Evolutionary conservation across 2,329 filamentous ascomycete species (phyloP), one percentile per base, ranked within the genome.

Genomic region (Fonsecaea pedrosoi): DNA sequence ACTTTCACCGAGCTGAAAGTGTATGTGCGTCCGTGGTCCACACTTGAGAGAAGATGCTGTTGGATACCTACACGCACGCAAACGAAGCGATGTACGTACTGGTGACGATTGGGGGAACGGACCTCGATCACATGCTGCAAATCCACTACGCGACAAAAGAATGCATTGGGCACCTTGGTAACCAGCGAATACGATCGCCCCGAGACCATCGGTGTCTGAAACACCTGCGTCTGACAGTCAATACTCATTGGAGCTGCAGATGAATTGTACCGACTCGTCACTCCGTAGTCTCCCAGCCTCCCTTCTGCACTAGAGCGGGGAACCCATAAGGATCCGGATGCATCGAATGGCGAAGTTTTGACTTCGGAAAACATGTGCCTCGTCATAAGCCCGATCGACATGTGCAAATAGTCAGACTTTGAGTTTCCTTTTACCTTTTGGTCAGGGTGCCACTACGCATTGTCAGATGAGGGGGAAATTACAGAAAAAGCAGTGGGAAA

Each of bases 371-470:
- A 25, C 15, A 50, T 25, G 10, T 50, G 18, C 45, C 45, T 50
- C 18, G 18, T 15, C 7, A 48, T 50, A 50, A 50, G 18, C 18
- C 10, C 4, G 4, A 30, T 4, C 18, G 42, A 35, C 57, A 60
- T 60, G 57, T 60, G 57, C 57, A 50, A 60, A 34, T 60, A 10
- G 40, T 50, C 45, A 12, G 38, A 9, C 18, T 18, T 40, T 50
- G 57, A 60, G n/a, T 48, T 60, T 18, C 5, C 40, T 37, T 18
- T 35, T 21, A 18, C 42, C 10, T 15, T 40, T 12, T 40, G 15
- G 37, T 42, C 42, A 4, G 55, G 55, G 25, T 53, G 25, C 48
- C 13, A 32, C 7, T 10, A 18, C 32, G 35, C 56, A 48, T 5
- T n/a, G 12, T 25, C 48, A 34, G 35, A 42, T 50, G 18, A 59